Base-by-base conservation (phyloP, 176 grass and related monocot species). In the Dendrocalamus sinicus region DNA sequence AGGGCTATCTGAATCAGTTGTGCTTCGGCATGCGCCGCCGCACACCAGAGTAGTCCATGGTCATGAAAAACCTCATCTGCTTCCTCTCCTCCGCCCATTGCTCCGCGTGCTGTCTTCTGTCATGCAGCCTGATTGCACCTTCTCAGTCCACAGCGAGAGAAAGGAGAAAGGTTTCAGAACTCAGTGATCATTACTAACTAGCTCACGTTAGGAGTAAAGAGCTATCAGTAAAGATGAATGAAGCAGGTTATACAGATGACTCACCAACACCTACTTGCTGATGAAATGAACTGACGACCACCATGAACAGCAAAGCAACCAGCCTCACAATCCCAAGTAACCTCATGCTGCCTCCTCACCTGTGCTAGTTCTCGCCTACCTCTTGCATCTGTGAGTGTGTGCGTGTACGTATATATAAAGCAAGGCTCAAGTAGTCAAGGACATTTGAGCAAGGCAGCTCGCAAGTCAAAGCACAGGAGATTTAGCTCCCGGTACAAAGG, bases 381-480 rank as follows among this genome's bases (percentile, higher is more conserved):
- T 19, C 7, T 61, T 71, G 44, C 73, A 79, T 66, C 22, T 59
- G 78, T 22, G 47, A 47, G 57, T 40, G 54, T 17, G 51, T 14
- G 50, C 76, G 75, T 46, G 30, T n/a, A 32, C 20, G 17, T 39
- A 66, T 88, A 70, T 90, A 87, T 87, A 75, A 62, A 40, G 60
- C 60, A 15, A 60, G 30, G 23, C 40, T 81, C 51, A 59, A 48
- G 81, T 73, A 75, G 85, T 91, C 89, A 91, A 87, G 81, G 54
- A 26, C 52, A 70, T 52, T 76, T 35, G 80, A 79, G 76, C 70
- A 9, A 11, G n/a, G 8, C 81, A 84, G 67, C 85, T 81, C 62
- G 32, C 81, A 88, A 84, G 90, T 95, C 93, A 92, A 95, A 95
- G 90, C 52, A 78, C 82, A 86, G 65, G 76, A 90, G 85, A 88